Percentiles rank a stretch among this genome's conserved stretches.
Conservation (phyloP, 768 basidiomycete genomes). For the Terana coerulea region DNA sequence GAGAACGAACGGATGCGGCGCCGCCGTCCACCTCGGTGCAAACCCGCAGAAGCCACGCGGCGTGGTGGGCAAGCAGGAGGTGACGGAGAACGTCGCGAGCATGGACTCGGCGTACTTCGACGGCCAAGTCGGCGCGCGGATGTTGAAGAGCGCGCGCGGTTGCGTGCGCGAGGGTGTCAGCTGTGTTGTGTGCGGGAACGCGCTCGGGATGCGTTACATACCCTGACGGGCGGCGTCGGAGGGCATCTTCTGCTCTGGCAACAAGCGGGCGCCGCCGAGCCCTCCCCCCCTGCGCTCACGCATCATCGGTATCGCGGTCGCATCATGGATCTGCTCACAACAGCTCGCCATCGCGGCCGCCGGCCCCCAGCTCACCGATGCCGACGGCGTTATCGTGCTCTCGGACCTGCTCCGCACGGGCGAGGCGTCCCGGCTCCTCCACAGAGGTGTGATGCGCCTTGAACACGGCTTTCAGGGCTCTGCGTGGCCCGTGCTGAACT, state of each 20-base stretch:
- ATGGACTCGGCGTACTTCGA: conserved; percentile 61
- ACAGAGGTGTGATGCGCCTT: too few relatives aligned
- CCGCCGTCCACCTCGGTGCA: conserved; percentile 53
- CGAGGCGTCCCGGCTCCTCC: too few relatives aligned
- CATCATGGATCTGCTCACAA: too few relatives aligned
- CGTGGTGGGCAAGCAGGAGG: conserved; percentile 49
- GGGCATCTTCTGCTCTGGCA: conserved; percentile 38
- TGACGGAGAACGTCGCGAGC: conserved; percentile 49
- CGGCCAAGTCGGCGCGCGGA: conserved; percentile 41
- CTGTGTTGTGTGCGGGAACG: conserved; percentile 64
- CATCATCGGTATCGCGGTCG: too few relatives aligned
- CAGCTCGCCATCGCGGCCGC: conserved; percentile 18
- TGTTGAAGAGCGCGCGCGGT: conserved; percentile 55
- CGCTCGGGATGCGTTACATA: conserved; percentile 57
- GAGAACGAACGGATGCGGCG: conserved; percentile 58
- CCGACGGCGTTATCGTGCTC: too few relatives aligned
- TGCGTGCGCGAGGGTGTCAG: conserved; percentile 67
- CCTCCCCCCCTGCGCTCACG: too few relatives aligned
- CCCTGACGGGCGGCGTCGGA: conserved; percentile 57
- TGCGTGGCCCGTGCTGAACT: too few relatives aligned
- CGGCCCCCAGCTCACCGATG: conserved; percentile 35
- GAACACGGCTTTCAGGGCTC: too few relatives aligned
- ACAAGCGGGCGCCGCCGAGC: too few relatives aligned
- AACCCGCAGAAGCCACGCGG: conserved; percentile 47
- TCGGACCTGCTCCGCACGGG: too few relatives aligned